Evolutionary conservation across 768 basidiomycete genomes (phyloP).

Genomic region (Tylopilus felleus): DNA sequence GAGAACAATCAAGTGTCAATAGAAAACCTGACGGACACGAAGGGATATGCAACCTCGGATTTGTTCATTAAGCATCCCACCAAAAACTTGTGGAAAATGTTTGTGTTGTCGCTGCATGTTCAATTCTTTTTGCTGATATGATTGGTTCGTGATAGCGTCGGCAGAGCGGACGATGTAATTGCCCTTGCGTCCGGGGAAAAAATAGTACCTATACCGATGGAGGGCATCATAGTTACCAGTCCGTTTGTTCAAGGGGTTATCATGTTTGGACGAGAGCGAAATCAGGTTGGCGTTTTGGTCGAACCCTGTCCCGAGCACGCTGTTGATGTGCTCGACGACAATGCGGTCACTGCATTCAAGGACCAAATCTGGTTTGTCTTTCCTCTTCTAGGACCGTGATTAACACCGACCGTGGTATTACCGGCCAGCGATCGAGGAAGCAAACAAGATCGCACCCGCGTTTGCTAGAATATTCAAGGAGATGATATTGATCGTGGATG

Average conservation of each 20-base stretch:
- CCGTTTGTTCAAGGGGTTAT: conserved; percentile 19
- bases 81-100: conserved; percentile 21
- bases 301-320: conserved; percentile 19
- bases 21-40: conserved; percentile 34
- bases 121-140: neutral
- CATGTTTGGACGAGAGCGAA: conserved; percentile 32
- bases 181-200: conserved; percentile 31
- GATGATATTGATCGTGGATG: conserved; percentile 44
- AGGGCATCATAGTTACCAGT: conserved; percentile 8
- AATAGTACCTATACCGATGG: conserved; percentile 32
- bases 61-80: conserved; percentile 44
- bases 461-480: conserved; percentile 47
- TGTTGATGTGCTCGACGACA: conserved; percentile 7
- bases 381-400: too few relatives aligned
- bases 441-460: conserved; percentile 36
- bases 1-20: conserved; percentile 2
- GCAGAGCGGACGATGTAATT: conserved; percentile 36
- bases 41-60: conserved; percentile 40
- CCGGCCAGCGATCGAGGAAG: conserved; percentile 40
- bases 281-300: conserved; percentile 30
- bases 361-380: conserved; percentile 21
- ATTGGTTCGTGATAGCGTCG: conserved; percentile 29
- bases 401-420: neutral
- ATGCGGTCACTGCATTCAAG: conserved; percentile 8
- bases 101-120: neutral